Evolutionary conservation across 345 rosid species (phyloP).

Genomic region (Luvunga scandens): DNA sequence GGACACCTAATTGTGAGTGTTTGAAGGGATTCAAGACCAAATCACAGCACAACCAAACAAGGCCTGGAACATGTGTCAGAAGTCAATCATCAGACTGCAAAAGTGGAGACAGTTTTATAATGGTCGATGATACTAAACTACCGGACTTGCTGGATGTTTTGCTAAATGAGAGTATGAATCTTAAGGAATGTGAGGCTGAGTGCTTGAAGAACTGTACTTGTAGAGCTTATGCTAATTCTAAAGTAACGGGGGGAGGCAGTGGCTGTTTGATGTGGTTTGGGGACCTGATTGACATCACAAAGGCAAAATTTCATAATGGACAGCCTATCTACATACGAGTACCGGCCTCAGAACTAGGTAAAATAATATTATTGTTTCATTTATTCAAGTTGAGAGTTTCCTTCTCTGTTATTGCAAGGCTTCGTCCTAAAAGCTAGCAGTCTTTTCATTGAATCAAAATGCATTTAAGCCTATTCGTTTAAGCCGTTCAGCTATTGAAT

Average conservation of each 20-base stretch:
- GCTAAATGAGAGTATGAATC: constrained; percentile 18
- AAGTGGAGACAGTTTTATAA: not conserved
- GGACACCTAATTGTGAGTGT: constrained; percentile 24
- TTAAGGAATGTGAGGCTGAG: constrained; percentile 15
- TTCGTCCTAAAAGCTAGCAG: too few relatives aligned
- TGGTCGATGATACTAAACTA: constrained; percentile 3
- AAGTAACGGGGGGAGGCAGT: constrained; percentile 19
- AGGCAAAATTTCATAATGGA: not conserved
- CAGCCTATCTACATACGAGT: constrained; percentile 20
- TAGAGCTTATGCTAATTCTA: constrained; percentile 23
- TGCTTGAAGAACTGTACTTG: constrained; percentile 32
- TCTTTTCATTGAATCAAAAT: too few relatives aligned
- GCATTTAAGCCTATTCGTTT: too few relatives aligned
- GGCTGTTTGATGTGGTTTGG: constrained; percentile 36
- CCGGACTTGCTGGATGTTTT: not conserved
- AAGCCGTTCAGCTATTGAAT: too few relatives aligned
- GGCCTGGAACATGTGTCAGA: not conserved
- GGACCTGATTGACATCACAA: constrained; percentile 23
- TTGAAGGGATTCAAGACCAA: constrained; percentile 24
- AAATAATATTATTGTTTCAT: not conserved
- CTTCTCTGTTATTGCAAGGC: too few relatives aligned
- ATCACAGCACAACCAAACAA: constrained; percentile 12
- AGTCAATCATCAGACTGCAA: not conserved
- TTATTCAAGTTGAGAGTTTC: too few relatives aligned
- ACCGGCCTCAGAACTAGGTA: constrained; percentile 22